Evolutionary conservation across 2,329 filamentous ascomycete genomes (phyloP), one percentile per base, ranked within the genome.

Genomic region (Gaeumannomyces tritici): DNA sequence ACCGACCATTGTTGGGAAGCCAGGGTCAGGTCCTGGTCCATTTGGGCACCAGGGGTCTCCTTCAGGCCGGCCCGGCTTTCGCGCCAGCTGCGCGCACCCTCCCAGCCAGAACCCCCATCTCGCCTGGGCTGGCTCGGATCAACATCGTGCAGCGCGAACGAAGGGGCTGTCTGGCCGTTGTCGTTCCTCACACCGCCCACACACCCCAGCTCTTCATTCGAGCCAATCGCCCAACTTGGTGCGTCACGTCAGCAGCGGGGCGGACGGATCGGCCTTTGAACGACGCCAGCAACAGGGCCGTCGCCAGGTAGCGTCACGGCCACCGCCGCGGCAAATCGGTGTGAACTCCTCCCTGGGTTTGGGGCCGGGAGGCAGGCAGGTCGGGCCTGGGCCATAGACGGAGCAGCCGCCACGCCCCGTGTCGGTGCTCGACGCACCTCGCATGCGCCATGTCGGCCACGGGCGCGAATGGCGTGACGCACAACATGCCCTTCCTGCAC

Each of bases 361-460:
- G 29, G 58, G 21, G 42, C 42, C 21, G 42, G 42, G 42, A 51
- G 42, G 42, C 42, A 51, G 42, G 42, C 42, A 47, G 42, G 42
- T 51, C 42, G 21, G 42, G 42, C 42, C 42, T 21, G 42, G 42
- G 42, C 21, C 21, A n/a, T 51, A n/a, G 42, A 51, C 42, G 42
- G 42, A 51, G 42, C 42, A 51, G 42, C 42, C 21, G 42, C 21
- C 42, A n/a, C 21, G 21, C 42, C 42, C n/a, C 7, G 21, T 51
- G 42, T 24, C 42, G 61, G 33, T 35, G 24, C 55, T 54, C 51
- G 60, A 28, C 60, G 35, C 58, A 26, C 42, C 58, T 61, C 42
- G 31, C 60, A 61, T 55, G 55, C 35, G 65, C 60, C 58, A 42
- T 60, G 58, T 35, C 58, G 7, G 12, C 55, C 35, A 60, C 54